phyloP scores from a whole-genome alignment of 257 asterid species.

The Ophiorrhiza pumila region DNA sequence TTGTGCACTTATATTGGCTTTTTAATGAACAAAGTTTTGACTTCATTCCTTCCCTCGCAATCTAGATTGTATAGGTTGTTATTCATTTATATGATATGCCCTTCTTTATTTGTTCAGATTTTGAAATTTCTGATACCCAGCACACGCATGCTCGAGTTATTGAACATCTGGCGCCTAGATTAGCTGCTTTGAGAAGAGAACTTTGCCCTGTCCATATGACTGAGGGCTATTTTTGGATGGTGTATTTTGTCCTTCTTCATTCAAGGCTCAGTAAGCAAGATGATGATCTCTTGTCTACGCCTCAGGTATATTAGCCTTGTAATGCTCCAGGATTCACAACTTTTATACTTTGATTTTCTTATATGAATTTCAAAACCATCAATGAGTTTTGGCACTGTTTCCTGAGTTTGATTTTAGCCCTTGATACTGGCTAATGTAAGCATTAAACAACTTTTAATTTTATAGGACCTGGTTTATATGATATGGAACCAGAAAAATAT shows the following conservation, averaged over 20 bases:
- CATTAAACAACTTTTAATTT: background rate
- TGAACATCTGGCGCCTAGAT: constrained; percentile 76
- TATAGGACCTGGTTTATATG: background rate
- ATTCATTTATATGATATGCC: constrained; percentile 18
- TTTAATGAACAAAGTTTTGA: background rate
- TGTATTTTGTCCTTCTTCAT: constrained; percentile 87
- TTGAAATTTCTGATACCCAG: constrained; percentile 73
- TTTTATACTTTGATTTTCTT: background rate
- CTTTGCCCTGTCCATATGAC: constrained; percentile 94
- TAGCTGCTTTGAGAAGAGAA: constrained; percentile 92
- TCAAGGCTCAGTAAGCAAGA: constrained; percentile 80
- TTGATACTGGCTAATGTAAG: background rate
- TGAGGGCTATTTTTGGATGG: constrained; percentile 96
- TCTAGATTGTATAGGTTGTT: background rate
- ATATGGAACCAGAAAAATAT: background rate
- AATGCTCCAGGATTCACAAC: background rate
- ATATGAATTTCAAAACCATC: background rate
- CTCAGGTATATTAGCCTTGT: constrained; percentile 58
- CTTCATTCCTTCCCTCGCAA: background rate
- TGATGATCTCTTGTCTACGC: constrained; percentile 66
- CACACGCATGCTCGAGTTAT: constrained; percentile 73
- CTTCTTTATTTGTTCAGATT: constrained; percentile 48
- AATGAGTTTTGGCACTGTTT: background rate
- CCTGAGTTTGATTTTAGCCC: background rate
- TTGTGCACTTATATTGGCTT: background rate